Percentiles rank a stretch among this genome's conserved stretches.
Conservation (phyloP, 257 asterid genomes). For the Solanum arcanum region DNA sequence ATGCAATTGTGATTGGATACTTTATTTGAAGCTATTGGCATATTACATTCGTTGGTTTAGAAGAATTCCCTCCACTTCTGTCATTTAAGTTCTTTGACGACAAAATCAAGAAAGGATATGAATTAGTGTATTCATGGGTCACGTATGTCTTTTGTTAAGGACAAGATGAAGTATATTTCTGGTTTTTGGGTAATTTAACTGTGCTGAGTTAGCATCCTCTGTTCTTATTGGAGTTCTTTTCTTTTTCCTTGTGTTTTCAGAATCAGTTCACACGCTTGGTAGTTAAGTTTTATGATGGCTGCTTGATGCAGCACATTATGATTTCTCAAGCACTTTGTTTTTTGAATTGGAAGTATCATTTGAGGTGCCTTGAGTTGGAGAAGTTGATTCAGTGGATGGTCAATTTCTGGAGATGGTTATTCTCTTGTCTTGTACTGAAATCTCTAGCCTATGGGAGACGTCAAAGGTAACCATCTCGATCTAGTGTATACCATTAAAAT, state of each 20-base stretch:
- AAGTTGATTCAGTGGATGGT: slow-evolving; percentile 12
- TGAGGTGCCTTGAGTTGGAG: not conserved
- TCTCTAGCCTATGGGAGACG: not conserved
- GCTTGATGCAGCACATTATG: slow-evolving; percentile 16
- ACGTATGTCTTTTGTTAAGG: not conserved
- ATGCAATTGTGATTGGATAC: not conserved
- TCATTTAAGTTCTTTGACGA: not conserved
- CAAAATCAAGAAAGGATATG: not conserved
- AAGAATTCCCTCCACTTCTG: not conserved
- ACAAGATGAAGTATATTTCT: not conserved
- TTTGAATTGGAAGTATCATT: not conserved
- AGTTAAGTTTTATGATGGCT: slow-evolving; percentile 9
- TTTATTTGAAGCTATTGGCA: not conserved
- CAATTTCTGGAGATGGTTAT: slow-evolving; percentile 15
- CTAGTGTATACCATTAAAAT: not conserved
- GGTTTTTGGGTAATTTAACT: not conserved
- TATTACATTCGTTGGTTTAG: not conserved
- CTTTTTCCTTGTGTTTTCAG: not conserved
- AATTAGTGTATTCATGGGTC: not conserved
- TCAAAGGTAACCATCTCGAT: slow-evolving; percentile 17
- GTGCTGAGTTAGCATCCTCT: not conserved
- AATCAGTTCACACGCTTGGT: not conserved
- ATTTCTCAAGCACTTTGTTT: slow-evolving; percentile 1
- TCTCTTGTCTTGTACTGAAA: slow-evolving; percentile 15
- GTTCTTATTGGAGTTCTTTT: not conserved